phyloP scores from a whole-genome alignment of 2,329 filamentous ascomycete genomes.

The Colletotrichum australisinense region DNA sequence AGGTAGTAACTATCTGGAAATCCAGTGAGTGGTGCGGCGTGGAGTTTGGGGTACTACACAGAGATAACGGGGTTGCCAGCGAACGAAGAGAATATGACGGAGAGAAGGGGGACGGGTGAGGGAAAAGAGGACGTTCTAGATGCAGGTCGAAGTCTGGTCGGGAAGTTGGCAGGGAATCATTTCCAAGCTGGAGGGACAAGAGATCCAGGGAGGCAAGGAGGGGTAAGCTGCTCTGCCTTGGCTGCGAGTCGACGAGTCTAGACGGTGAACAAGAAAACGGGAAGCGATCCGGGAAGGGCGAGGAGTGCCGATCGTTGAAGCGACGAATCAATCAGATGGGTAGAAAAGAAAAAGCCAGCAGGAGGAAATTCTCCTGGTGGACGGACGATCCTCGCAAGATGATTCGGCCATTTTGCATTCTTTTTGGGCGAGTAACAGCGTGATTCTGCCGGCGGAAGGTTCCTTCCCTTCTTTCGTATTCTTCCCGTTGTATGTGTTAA shows the following conservation, averaged over 20 bases:
- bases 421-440: not conserved
- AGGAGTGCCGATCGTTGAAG: conserved; percentile 20
- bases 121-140: conserved; percentile 20
- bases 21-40: not conserved
- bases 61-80: conserved; percentile 20
- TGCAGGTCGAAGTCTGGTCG: conserved; percentile 16
- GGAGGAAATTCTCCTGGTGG: not conserved
- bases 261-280: conserved; percentile 2
- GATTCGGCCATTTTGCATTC: conserved; percentile 7
- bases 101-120: not conserved
- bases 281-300: not conserved
- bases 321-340: conserved; percentile 11
- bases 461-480: not conserved
- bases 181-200: not conserved
- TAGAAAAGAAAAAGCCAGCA: not conserved
- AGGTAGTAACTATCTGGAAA: not conserved
- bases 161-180: conserved; percentile 11
- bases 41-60: not conserved
- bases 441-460: not conserved
- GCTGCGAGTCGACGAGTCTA: not conserved
- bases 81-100: conserved; percentile 6
- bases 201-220: conserved; percentile 9
- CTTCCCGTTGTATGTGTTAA: not conserved
- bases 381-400: conserved; percentile 9
- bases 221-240: not conserved